Percentiles rank a stretch among this genome's conserved stretches.
phyloP scores from a whole-genome alignment of 2,329 filamentous ascomycete species.

The Taxawa tesnikishii region DNA sequence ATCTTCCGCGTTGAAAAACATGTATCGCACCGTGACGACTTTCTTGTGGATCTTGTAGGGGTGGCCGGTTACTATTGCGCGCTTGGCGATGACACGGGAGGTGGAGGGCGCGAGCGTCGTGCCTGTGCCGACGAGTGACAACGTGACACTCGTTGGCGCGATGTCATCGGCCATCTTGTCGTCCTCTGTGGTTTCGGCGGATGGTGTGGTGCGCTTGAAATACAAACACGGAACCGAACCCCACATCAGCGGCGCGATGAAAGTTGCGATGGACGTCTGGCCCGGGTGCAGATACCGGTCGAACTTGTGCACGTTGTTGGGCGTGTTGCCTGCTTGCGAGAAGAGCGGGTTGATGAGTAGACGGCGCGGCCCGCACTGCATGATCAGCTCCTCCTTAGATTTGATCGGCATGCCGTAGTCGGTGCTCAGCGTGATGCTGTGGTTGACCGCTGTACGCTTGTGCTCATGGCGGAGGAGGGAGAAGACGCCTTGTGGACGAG shows the following conservation, averaged over 20 bases:
- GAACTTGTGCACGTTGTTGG: conserved; percentile 96
- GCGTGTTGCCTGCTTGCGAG: conserved; percentile 77
- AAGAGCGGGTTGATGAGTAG: conserved; percentile 84
- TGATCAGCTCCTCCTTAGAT: conserved; percentile 81
- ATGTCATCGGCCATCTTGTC: conserved; percentile 14
- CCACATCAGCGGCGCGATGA: conserved; percentile 86
- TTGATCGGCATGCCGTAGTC: conserved; percentile 67
- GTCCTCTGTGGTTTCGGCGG: conserved; percentile 31
- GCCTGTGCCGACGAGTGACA: conserved; percentile 67
- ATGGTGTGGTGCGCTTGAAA: conserved; percentile 51
- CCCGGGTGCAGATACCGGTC: conserved; percentile 85
- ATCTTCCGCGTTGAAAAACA: conserved; percentile 97
- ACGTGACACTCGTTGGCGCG: not conserved
- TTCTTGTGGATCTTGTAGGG: conserved; percentile 99
- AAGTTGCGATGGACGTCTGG: conserved; percentile 75
- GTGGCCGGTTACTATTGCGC: conserved; percentile 86
- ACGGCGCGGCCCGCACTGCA: conserved; percentile 81
- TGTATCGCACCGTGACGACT: conserved; percentile 92
- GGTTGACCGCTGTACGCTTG: conserved; percentile 82
- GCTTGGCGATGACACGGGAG: conserved; percentile 76
- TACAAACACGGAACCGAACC: conserved; percentile 82
- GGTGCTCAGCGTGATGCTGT: conserved; percentile 74
- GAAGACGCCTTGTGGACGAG: conserved; percentile 60
- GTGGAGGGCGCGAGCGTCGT: conserved; percentile 69
- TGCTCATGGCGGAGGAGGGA: conserved; percentile 89